Percentiles rank a stretch among this genome's conserved stretches.
phyloP scores from a whole-genome alignment of 345 rosid species.

The Sonneratia caseolaris region DNA sequence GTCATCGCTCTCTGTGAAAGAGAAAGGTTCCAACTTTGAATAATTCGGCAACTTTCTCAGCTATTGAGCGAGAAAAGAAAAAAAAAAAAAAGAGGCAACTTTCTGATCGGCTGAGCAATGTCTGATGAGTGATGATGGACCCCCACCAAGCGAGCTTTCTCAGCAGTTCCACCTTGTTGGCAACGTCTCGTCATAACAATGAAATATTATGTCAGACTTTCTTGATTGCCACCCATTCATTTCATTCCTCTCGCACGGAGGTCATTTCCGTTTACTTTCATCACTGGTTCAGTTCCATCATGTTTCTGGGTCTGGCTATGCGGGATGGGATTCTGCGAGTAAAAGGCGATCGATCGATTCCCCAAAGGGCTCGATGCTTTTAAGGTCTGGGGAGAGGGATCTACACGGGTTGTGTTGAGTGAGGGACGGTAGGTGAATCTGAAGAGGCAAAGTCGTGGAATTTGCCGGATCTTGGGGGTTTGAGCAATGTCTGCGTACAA shows the following conservation, averaged over 20 bases:
- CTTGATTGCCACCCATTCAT: not conserved
- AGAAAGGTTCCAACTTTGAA: conserved; percentile 1
- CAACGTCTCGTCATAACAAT: not conserved
- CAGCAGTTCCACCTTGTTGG: not conserved
- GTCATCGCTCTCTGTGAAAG: not conserved
- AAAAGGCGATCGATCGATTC: no score
- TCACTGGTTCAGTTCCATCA: not conserved
- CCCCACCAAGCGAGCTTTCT: not conserved
- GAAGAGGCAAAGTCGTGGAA: not conserved
- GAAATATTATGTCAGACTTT: not conserved
- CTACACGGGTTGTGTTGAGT: not conserved
- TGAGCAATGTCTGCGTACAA: not conserved
- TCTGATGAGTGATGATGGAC: not conserved
- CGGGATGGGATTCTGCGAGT: no score
- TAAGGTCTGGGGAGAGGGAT: not conserved
- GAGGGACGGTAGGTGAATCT: no score
- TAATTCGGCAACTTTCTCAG: not conserved
- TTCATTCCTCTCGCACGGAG: not conserved
- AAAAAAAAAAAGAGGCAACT: no score
- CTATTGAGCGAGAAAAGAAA: no score
- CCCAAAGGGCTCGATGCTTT: not conserved
- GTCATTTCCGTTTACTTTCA: not conserved
- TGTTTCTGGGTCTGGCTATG: not conserved
- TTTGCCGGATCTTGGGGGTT: not conserved
- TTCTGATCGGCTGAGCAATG: not conserved